Percentiles rank a stretch among this genome's conserved stretches.
Evolutionary conservation across 2,329 filamentous ascomycete genomes (phyloP).

Genomic region (Stachybotrys echinatus): DNA sequence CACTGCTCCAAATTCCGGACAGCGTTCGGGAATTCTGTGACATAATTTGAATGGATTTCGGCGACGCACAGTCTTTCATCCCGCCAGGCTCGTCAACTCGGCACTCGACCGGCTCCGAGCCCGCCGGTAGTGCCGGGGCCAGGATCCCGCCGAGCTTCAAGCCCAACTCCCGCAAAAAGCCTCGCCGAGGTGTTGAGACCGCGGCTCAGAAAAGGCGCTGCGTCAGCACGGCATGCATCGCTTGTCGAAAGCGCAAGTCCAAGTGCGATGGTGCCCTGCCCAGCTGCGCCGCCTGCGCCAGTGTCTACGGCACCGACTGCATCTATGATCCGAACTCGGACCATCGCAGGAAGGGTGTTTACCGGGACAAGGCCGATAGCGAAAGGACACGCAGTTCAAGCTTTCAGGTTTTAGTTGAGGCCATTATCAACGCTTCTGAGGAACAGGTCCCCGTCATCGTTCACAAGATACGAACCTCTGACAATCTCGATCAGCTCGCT

Average conservation of each 20-base stretch:
- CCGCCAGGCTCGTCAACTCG: neutral
- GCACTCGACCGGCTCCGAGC: neutral
- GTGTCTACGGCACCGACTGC: constrained; percentile 86
- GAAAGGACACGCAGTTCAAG: constrained; percentile 84
- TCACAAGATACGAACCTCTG: constrained; percentile 81
- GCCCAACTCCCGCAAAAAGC: constrained; percentile 38
- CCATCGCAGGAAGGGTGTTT: constrained; percentile 92
- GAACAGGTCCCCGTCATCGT: constrained; percentile 79
- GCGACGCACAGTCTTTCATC: neutral
- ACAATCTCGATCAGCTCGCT: constrained; percentile 55
- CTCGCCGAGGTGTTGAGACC: constrained; percentile 42
- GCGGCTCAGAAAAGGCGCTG: constrained; percentile 64
- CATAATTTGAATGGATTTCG: neutral
- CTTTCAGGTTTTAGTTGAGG: constrained; percentile 85
- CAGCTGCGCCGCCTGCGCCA: constrained; percentile 91
- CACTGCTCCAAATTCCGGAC: neutral
- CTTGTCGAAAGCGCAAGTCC: constrained; percentile 72
- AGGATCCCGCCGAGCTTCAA: constrained; percentile 6
- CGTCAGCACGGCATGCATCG: constrained; percentile 80
- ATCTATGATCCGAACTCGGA: constrained; percentile 96
- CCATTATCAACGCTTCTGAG: constrained; percentile 85
- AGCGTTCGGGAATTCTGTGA: neutral
- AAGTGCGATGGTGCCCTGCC: constrained; percentile 91
- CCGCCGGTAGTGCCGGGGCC: neutral
- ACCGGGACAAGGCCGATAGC: constrained; percentile 87